Evolutionary conservation across 2,329 filamentous ascomycete species (phyloP), one percentile per base, ranked within the genome.

Genomic region (Colletotrichum sp.): DNA sequence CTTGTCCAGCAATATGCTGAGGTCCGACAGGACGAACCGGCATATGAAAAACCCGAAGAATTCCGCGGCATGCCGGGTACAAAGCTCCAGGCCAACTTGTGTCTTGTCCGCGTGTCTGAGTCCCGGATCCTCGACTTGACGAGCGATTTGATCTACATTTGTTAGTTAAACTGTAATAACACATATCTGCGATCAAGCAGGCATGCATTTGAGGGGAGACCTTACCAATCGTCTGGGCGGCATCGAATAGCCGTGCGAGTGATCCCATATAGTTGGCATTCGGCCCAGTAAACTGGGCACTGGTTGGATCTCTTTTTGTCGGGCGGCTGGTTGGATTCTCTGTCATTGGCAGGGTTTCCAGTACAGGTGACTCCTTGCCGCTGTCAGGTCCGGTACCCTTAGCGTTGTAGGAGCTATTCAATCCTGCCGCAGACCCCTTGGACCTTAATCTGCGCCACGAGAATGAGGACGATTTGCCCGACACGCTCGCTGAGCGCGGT

Each of bases 21-120:
- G 86, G 82, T 99, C 97, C 6, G 92, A 89, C 74, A 99, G 87
- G n/a, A 96, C 95, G 82, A 99, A 99, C 21, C 97, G 93, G 83
- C 96, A 98, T 33, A 99, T 90, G 82, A 97, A 98, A 83, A 99
- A 98, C 18, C 93, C 96, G 82, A 99, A 99, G 84, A 99, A 99
- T 84, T 99, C 97, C 38, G 96, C 95, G 9, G 96, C 97, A 82
- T 98, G 96, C 54, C 96, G 91, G 43, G 95, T 95, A 81, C 95
- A 97, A 54, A 99, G 90, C 84, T 99, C 97, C 38, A 99, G 90
- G 12, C 97, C 97, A 67, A 99, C 96, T 81, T 98, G 96, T 11
- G 97, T 98, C 79, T 95, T 95, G 78, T 96, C 96, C 21, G 95
- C 95, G 83, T 97, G 95, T 78, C 94, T 94, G 69, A 98, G 90